Percentiles rank a stretch among this genome's conserved stretches.
Evolutionary conservation across 78 protist species (phyloP).

Genomic region (Blattamonas nauphoetae): DNA sequence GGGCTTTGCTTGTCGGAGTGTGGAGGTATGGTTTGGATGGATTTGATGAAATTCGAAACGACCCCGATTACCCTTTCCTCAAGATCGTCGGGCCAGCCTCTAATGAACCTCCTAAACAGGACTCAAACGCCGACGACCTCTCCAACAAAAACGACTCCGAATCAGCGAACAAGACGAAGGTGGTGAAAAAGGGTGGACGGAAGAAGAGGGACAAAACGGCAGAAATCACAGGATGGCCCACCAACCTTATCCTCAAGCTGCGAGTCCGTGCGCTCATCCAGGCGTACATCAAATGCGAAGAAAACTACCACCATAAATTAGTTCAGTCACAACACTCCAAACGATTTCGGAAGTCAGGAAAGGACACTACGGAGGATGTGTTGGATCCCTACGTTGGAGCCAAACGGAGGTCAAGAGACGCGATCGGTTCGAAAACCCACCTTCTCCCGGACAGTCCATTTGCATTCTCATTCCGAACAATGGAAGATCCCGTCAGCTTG

Average conservation of each 20-base stretch:
- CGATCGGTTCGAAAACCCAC: too few species aligned
- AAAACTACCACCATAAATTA: too few species aligned
- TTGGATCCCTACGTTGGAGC: too few species aligned
- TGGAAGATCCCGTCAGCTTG: too few species aligned
- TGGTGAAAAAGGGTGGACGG: not conserved
- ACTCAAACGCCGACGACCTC: not conserved
- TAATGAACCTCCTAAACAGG: not conserved
- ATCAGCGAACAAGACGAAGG: not conserved
- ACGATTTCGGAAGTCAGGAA: too few species aligned
- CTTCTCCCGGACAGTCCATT: too few species aligned
- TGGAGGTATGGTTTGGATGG: not conserved
- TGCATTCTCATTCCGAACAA: too few species aligned
- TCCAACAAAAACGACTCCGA: not conserved
- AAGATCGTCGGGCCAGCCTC: not conserved
- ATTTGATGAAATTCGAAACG: conserved; percentile 4
- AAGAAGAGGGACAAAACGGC: not conserved
- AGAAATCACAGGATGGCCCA: not conserved
- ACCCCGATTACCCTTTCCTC: not conserved
- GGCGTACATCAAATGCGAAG: not conserved
- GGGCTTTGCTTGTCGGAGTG: not conserved
- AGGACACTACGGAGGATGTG: too few species aligned
- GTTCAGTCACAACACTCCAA: too few species aligned
- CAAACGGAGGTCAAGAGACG: too few species aligned
- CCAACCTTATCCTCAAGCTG: not conserved
- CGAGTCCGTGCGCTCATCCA: not conserved